Evolutionary conservation across 441 rosid species (phyloP), one percentile per base, ranked within the genome.

Genomic region (Theobroma grandiflorum): DNA sequence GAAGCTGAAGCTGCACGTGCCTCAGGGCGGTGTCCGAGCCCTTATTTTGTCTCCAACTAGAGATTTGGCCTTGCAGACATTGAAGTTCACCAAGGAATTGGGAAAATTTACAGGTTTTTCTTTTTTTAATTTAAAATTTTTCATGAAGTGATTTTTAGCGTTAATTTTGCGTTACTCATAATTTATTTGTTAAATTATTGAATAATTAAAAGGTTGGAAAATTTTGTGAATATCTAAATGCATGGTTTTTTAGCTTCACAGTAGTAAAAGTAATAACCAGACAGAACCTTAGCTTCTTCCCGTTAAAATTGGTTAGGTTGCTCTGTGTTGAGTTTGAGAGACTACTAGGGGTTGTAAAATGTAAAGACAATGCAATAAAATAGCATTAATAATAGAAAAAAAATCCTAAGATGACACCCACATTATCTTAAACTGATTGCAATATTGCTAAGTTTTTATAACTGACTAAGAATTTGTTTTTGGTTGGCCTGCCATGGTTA

Each of bases 1-100:
- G 90, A 90, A 80, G 86, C 89, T 96, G 45, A 88, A 88, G 75
- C 91, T 90, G 84, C 99, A 95, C 71, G 84, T 87, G 9, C 89
- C 98, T 22, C 97, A 91, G 82, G 92, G 91, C 4, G 95, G 95
- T 4, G 94, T 92, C 47, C 86, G 99, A 63, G 97, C 97, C 16
- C 93, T 96, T 78, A 91, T 96, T 26, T 80, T 96, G 63, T 95
- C 99, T 0, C 99, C 99, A 12, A 95, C 99, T 14, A 88, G 99
- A 76, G 98, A 95, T 53, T 91, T 95, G 85, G 98, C 99, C 15
- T 83, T 94, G 81, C 99, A 95, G 89, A 95, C 99, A 20, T 79
- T 96, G 47, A 96, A 95, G 83, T 96, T 96, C 78, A 82, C 95
- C 12, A 89, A 96, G 76, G 98, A 93, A 79, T 94, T 96, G 59